A percentile compares a stretch with the other conserved stretches of the same genome.
These are phyloP conservation scores for Turnera subulata DNA, from an alignment of 345 rosid species.

Conservation along the genomic window DNA sequence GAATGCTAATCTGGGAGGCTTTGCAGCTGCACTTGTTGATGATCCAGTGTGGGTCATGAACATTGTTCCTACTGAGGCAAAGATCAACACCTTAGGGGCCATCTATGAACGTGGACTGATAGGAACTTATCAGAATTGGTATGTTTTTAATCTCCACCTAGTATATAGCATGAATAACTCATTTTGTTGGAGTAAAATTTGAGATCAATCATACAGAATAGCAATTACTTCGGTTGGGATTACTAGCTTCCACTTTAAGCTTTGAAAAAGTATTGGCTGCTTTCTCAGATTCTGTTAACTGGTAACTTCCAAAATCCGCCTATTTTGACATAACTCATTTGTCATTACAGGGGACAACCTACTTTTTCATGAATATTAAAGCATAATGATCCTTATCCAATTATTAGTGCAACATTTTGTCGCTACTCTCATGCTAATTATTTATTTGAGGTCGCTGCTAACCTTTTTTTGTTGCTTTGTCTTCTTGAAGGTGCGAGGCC, in stretches of 20 bases:
- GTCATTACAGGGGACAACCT: neutral
- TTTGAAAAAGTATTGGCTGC: neutral
- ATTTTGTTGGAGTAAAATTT: too few species aligned
- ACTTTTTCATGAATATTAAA: neutral
- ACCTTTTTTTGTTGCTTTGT: neutral
- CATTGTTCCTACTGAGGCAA: slow-evolving; percentile 58
- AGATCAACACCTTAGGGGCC: slow-evolving; percentile 66
- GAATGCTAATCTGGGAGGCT: slow-evolving; percentile 77
- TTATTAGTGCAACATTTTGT: neutral
- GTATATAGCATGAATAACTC: neutral
- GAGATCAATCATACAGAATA: too few species aligned
- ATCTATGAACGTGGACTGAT: slow-evolving; percentile 82
- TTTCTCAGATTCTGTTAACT: neutral
- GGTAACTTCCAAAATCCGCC: too few species aligned
- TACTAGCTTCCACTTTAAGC: neutral
- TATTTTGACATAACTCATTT: neutral
- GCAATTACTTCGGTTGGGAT: too few species aligned
- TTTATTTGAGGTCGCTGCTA: neutral
- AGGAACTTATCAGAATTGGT: slow-evolving; percentile 96
- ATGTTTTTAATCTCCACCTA: slow-evolving; percentile 5
- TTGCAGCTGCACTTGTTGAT: slow-evolving; percentile 68
- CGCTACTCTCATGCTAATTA: neutral
- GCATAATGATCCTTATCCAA: neutral
- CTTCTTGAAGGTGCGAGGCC: slow-evolving; percentile 58
- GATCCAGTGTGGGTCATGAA: slow-evolving; percentile 96